Evolutionary conservation across 208 protist species (phyloP).

Genomic region (Leishmania tropica): DNA sequence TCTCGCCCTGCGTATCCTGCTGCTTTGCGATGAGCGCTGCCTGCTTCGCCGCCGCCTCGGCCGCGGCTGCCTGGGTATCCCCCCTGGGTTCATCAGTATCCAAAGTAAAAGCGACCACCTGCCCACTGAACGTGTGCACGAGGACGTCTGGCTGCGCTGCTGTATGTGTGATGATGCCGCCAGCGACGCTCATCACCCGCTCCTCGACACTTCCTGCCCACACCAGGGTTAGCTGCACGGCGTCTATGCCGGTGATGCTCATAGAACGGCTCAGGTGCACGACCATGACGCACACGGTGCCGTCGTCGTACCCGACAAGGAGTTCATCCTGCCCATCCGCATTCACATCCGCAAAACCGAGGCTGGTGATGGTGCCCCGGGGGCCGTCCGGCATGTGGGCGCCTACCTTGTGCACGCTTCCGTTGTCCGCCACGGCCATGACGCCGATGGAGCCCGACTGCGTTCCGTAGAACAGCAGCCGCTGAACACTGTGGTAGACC

Average conservation of each 20-base stretch:
- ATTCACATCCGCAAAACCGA: conserved; percentile 68
- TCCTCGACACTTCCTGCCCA: conserved; percentile 62
- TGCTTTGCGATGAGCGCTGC: conserved; percentile 31
- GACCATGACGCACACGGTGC: conserved; percentile 66
- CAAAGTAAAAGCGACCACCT: conserved; percentile 64
- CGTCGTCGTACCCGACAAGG: conserved; percentile 81
- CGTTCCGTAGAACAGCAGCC: conserved; percentile 79
- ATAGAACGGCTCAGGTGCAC: conserved; percentile 17
- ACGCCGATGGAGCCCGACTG: conserved; percentile 75
- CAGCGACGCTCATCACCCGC: conserved; percentile 66
- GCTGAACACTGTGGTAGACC: conserved; percentile 26
- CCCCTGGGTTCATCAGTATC: conserved; percentile 31
- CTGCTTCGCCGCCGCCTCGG: conserved; percentile 26
- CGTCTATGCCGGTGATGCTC: background rate
- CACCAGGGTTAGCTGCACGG: conserved; percentile 33
- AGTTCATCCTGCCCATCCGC: conserved; percentile 66
- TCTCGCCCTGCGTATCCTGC: conserved; percentile 41
- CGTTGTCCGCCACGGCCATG: conserved; percentile 38
- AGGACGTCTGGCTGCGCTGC: conserved; percentile 53
- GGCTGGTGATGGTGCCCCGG: conserved; percentile 45
- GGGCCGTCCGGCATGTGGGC: conserved; percentile 28
- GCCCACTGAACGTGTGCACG: conserved; percentile 83
- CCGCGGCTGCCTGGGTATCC: conserved; percentile 23
- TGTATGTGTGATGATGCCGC: conserved; percentile 56
- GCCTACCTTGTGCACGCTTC: conserved; percentile 32